Conservation (phyloP, 805 yeast species). For the Metschnikowia kunwiensis region DNA sequence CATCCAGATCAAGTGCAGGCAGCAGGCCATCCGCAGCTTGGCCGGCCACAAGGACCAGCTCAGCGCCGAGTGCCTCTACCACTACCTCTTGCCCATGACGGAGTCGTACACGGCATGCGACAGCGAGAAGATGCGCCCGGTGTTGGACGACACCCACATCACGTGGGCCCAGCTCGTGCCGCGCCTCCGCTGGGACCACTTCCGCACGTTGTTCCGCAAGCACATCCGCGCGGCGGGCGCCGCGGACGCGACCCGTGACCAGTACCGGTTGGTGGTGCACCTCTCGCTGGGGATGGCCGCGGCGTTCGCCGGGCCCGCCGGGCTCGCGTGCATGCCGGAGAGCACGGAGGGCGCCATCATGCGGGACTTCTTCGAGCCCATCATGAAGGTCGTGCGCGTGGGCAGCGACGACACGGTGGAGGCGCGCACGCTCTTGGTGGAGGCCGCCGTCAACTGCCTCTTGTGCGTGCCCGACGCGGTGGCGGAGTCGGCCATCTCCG, state of each 20-base stretch:
- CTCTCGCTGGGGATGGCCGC: constrained; percentile 48
- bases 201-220: constrained; percentile 67
- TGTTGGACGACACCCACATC: constrained; percentile 62
- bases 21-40: constrained; percentile 72
- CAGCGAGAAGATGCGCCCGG: constrained; percentile 55
- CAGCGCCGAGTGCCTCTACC: constrained; percentile 60
- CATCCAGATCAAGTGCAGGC: constrained; percentile 82
- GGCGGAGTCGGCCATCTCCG: constrained; percentile 65
- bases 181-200: constrained; percentile 74
- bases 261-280: constrained; percentile 56
- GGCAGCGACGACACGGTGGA: constrained; percentile 79
- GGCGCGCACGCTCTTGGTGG: constrained; percentile 73
- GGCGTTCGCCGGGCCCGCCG: constrained; percentile 24
- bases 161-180: constrained; percentile 59
- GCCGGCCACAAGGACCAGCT: constrained; percentile 47
- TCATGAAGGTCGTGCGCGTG: constrained; percentile 55
- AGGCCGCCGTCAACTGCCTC: constrained; percentile 69
- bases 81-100: constrained; percentile 78
- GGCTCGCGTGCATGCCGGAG: constrained; percentile 27
- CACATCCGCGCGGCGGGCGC: constrained; percentile 49
- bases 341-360: constrained; percentile 42
- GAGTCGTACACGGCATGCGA: constrained; percentile 70
- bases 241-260: constrained; percentile 45
- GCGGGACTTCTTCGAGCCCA: constrained; percentile 56
- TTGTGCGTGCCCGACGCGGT: constrained; percentile 57